Percentiles rank a stretch among this genome's conserved stretches.
Evolutionary conservation across 116 monocot genomes (phyloP).

Genomic region (Iris pallida): DNA sequence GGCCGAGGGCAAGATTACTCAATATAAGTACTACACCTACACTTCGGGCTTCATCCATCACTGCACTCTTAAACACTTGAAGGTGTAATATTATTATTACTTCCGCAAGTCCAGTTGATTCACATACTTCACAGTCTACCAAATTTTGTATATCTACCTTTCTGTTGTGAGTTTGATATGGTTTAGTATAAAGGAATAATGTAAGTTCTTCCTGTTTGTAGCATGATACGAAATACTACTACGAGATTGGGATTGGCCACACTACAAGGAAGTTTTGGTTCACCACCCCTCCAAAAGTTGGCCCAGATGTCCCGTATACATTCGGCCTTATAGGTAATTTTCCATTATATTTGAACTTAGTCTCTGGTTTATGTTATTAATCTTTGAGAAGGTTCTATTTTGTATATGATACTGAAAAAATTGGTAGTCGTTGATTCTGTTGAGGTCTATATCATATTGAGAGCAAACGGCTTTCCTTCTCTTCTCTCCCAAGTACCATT

Average conservation of each 20-base stretch:
- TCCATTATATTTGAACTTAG: not conserved
- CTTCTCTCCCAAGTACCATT: too few relatives aligned
- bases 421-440: too few relatives aligned
- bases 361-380: not conserved
- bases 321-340: conserved; percentile 22
- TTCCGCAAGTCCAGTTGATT: not conserved
- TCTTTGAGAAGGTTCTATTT: too few relatives aligned
- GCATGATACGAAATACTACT: conserved; percentile 30
- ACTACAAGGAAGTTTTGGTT: conserved; percentile 30
- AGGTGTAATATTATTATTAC: conserved; percentile 7
- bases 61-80: conserved; percentile 24
- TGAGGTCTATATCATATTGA: too few relatives aligned
- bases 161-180: not conserved
- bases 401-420: too few relatives aligned
- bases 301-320: conserved; percentile 34
- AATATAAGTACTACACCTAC: conserved; percentile 32
- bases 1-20: conserved; percentile 16
- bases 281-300: conserved; percentile 27
- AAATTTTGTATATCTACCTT: not conserved
- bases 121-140: not conserved
- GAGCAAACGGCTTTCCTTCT: too few relatives aligned
- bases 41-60: conserved; percentile 44
- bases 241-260: conserved; percentile 29
- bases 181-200: not conserved
- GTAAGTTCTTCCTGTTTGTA: conserved; percentile 1